These are phyloP conservation scores for Beauveria brongniartii DNA, from an alignment of 2,329 filamentous ascomycete species.

Conservation along the genomic window DNA sequence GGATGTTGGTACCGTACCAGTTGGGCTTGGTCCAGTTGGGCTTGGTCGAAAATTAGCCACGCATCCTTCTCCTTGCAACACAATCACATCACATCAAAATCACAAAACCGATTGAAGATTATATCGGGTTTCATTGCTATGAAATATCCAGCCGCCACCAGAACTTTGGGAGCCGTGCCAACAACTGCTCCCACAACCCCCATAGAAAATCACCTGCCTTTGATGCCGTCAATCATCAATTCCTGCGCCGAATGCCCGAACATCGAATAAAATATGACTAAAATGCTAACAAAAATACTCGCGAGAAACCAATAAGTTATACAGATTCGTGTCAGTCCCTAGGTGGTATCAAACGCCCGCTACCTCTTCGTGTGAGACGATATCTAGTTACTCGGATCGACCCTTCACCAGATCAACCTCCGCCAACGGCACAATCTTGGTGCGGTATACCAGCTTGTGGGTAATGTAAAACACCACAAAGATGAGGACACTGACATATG, in stretches of 20 bases:
- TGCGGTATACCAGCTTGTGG: constrained; percentile 46
- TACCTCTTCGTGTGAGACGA: background rate
- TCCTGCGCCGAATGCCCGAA: background rate
- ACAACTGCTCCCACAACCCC: background rate
- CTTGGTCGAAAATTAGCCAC: background rate
- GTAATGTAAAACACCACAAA: constrained; percentile 52
- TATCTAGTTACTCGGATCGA: constrained; percentile 13
- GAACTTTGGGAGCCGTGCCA: background rate
- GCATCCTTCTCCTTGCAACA: background rate
- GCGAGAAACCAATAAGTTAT: background rate
- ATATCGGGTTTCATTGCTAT: constrained; percentile 12
- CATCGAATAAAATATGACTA: background rate
- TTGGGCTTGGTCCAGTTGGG: background rate
- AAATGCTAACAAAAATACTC: background rate
- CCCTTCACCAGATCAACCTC: constrained; percentile 28
- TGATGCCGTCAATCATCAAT: background rate
- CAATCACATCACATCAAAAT: background rate
- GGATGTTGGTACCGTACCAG: background rate
- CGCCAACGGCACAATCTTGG: constrained; percentile 27
- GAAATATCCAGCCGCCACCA: background rate
- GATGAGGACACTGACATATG: constrained; percentile 57
- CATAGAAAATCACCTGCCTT: background rate
- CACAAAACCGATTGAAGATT: background rate
- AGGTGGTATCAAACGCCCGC: background rate
- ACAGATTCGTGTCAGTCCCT: background rate